Evolutionary conservation across 2,329 filamentous ascomycete genomes (phyloP).

Genomic region (Onygena corvina): DNA sequence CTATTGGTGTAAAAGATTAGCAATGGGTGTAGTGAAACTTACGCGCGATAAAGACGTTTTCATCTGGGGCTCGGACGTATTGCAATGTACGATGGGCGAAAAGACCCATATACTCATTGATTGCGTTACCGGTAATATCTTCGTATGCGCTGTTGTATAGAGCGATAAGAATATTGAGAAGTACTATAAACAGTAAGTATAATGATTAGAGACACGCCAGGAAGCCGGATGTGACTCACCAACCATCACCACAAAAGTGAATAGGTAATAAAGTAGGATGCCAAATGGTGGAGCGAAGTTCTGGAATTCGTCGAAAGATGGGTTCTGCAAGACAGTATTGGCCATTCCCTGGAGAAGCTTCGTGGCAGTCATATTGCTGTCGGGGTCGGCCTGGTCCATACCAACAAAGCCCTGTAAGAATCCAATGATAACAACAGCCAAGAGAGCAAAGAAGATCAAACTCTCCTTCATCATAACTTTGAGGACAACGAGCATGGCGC

Average conservation of each 20-base stretch:
- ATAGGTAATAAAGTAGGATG: constrained; percentile 90
- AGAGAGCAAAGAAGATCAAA: constrained; percentile 87
- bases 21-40: constrained; percentile 18
- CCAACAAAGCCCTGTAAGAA: constrained; percentile 94
- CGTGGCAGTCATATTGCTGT: constrained; percentile 38
- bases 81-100: constrained; percentile 93
- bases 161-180: constrained; percentile 92
- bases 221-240: constrained; percentile 22
- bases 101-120: constrained; percentile 88
- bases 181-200: constrained; percentile 37
- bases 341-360: constrained; percentile 50
- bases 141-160: constrained; percentile 95
- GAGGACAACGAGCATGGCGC: constrained; percentile 92
- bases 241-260: constrained; percentile 95
- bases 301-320: constrained; percentile 82
- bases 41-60: constrained; percentile 92
- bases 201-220: background rate
- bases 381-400: constrained; percentile 68
- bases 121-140: constrained; percentile 82
- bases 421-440: constrained; percentile 61
- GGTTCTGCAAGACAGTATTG: constrained; percentile 82
- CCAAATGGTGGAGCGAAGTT: constrained; percentile 87
- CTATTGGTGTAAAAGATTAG: background rate
- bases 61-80: constrained; percentile 89
- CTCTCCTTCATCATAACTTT: constrained; percentile 93